These are phyloP conservation scores for Tylopilus orsonianus DNA, from an alignment of 1,284 basidiomycete species.

Conservation along the genomic window DNA sequence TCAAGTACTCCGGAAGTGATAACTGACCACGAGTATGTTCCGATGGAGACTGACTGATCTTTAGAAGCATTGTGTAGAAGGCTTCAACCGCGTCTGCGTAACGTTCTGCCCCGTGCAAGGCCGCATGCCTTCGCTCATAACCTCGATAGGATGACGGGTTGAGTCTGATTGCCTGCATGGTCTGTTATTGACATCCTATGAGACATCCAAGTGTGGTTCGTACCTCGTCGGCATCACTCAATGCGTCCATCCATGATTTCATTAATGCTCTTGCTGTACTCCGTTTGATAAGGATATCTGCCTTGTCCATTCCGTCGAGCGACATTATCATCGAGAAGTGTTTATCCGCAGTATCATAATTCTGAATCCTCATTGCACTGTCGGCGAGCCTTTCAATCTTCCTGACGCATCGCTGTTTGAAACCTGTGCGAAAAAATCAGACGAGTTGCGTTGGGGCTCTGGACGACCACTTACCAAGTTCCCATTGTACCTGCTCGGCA, in stretches of 20 bases:
- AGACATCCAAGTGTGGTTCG: not conserved
- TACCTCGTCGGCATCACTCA: not conserved
- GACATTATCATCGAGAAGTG: not conserved
- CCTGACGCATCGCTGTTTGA: not conserved
- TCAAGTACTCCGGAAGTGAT: not conserved
- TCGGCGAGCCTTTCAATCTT: not conserved
- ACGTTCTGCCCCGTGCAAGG: not conserved
- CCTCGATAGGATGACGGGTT: not conserved
- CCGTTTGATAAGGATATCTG: not conserved
- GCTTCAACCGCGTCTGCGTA: too few species aligned
- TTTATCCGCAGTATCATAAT: not conserved
- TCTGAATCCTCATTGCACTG: not conserved
- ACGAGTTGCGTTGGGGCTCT: too few species aligned
- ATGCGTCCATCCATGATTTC: not conserved
- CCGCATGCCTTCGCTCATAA: not conserved
- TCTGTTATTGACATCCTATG: not conserved
- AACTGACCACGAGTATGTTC: not conserved
- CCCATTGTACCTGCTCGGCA: too few species aligned
- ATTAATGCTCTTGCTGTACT: not conserved
- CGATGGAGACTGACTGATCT: not conserved
- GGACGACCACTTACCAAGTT: too few species aligned
- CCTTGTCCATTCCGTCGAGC: not conserved
- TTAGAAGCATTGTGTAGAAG: not conserved
- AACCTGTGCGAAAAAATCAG: not conserved
- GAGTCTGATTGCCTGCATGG: not conserved